Base-by-base conservation (phyloP, 2,329 filamentous ascomycete species). In the Exophiala spinifera region DNA sequence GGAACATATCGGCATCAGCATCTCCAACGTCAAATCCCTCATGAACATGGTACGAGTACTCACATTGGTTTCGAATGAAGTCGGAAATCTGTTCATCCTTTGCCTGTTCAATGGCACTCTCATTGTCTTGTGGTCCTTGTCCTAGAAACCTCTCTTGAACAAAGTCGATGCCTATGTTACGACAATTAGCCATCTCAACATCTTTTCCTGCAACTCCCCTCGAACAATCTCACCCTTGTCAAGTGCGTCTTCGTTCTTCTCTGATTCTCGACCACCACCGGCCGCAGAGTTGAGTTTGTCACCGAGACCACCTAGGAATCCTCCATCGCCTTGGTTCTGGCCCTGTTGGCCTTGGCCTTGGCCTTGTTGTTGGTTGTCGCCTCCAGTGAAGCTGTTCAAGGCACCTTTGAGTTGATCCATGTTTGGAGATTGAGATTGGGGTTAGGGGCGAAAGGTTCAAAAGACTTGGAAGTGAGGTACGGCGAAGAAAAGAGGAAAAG, bases 141-240 rank as follows among this genome's bases (percentile, higher is more conserved):
- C 84, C 83, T 14, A 94, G 67, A 68, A 91, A 73, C 60, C 88
- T 83, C 72, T 94, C 83, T 72, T 95, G 89, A 20, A 91, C 80
- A 60, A 80, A 83, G 71, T 94, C 89, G 76, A 92, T 76, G 49
- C 82, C 89, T 92, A 31, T 5, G 4, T 7, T 3, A 31, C 4
- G 28, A 10, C 6, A 31, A 11, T 31, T 31, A 31, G 28, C 28
- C 3, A 31, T 31, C n/a, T 31, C 28, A 51, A 33, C 37, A 44
- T 33, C 10, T 17, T 15, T 45, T n/a, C n/a, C n/a, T n/a, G n/a
- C n/a, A n/a, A n/a, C n/a, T n/a, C n/a, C n/a, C n/a, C n/a, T n/a
- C n/a, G n/a, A n/a, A n/a, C n/a, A n/a, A n/a, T n/a, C 64, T 46
- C 69, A 89, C 88, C 85, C 76, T 94, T 94, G 75, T 94, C 89